Evolutionary conservation across 73 alveolate genomes (phyloP).

Genomic region (Uronychia setigera): DNA sequence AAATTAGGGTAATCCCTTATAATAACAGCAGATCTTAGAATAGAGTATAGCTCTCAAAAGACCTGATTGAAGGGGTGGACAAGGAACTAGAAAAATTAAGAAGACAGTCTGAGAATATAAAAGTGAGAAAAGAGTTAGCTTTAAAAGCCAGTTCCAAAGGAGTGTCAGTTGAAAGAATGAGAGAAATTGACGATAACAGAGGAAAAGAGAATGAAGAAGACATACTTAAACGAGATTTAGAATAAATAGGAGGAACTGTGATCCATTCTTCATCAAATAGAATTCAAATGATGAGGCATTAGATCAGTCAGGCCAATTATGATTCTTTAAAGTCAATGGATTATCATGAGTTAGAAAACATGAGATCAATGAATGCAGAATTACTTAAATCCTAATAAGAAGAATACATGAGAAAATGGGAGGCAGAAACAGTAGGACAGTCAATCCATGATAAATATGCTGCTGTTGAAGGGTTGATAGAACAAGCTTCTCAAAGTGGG

Average conservation of each 20-base stretch:
- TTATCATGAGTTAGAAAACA: slow-evolving; percentile 40
- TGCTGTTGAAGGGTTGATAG: not conserved
- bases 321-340: slow-evolving; percentile 15
- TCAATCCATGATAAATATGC: slow-evolving; percentile 2
- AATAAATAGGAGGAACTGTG: slow-evolving; percentile 28
- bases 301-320: slow-evolving; percentile 36
- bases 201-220: slow-evolving; percentile 7
- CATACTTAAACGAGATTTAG: slow-evolving; percentile 1
- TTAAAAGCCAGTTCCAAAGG: not conserved
- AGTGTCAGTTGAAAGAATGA: not conserved
- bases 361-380: slow-evolving; percentile 35
- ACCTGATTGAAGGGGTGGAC: slow-evolving; percentile 47
- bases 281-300: slow-evolving; percentile 51
- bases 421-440: slow-evolving; percentile 35
- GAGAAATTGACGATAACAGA: slow-evolving; percentile 12
- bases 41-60: slow-evolving; percentile 42
- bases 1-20: slow-evolving; percentile 23
- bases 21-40: not conserved
- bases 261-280: slow-evolving; percentile 42
- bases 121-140: slow-evolving; percentile 25
- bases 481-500: too few relatives aligned
- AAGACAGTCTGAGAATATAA: slow-evolving; percentile 47
- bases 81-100: slow-evolving; percentile 60
- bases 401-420: slow-evolving; percentile 26
- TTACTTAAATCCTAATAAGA: slow-evolving; percentile 27